A percentile compares a stretch with the other conserved stretches of the same genome.
phyloP scores from a whole-genome alignment of 2,329 filamentous ascomycete species.

The Teratosphaeria zuluensis region DNA sequence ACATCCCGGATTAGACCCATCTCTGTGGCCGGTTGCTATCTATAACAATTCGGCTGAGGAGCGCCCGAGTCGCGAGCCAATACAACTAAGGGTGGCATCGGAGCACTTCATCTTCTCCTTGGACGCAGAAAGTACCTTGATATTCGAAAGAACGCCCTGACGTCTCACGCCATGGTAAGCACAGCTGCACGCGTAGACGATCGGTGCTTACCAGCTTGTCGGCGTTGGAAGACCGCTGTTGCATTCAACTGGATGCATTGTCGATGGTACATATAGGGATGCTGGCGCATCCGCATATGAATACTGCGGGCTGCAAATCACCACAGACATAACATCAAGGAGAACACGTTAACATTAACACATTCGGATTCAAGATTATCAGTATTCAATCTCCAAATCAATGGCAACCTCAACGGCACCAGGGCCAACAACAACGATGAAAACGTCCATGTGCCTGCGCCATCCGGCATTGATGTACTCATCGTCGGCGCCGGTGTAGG shows the following conservation, averaged over 20 bases:
- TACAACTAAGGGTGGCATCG: not conserved
- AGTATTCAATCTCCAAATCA: not conserved
- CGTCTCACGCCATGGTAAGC: not conserved
- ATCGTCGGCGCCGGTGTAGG: constrained; percentile 17
- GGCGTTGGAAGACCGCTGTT: not conserved
- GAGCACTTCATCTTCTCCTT: not conserved
- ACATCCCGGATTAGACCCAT: not conserved
- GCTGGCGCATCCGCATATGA: not conserved
- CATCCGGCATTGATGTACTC: constrained; percentile 14
- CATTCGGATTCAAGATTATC: not conserved
- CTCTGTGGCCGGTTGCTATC: not conserved
- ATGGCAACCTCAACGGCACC: not conserved
- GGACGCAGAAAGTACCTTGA: not conserved
- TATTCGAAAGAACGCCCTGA: not conserved
- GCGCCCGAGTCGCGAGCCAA: not conserved
- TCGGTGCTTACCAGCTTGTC: not conserved
- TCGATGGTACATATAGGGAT: not conserved
- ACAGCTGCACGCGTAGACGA: not conserved
- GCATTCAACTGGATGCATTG: not conserved
- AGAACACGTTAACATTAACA: not conserved
- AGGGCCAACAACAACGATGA: not conserved
- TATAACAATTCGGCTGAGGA: not conserved
- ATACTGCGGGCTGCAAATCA: not conserved
- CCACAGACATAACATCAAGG: not conserved
- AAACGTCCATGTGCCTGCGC: not conserved